phyloP scores from a whole-genome alignment of 495 filamentous ascomycete species.

The Zalerion maritima region DNA sequence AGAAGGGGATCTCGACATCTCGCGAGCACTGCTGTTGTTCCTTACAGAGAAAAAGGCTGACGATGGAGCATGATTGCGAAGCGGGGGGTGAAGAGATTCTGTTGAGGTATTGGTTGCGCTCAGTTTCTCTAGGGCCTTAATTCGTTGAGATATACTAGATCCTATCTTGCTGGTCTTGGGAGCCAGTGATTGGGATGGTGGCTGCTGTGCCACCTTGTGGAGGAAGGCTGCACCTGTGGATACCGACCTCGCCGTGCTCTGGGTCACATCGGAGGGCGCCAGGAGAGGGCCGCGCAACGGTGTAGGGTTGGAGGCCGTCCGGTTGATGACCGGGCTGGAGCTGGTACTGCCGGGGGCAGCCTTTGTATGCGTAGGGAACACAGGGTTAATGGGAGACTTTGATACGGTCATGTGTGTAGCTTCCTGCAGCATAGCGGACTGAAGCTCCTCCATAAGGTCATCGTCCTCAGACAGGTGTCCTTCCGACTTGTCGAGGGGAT shows the following conservation, averaged over 20 bases:
- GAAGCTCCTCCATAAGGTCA: constrained; percentile 79
- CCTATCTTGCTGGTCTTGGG: constrained; percentile 72
- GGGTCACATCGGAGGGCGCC: constrained; percentile 22
- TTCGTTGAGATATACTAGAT: constrained; percentile 76
- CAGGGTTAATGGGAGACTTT: constrained; percentile 64
- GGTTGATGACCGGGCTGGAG: constrained; percentile 11
- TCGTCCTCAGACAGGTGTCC: constrained; percentile 66
- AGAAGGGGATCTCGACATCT: constrained; percentile 29
- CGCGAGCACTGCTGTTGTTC: constrained; percentile 25
- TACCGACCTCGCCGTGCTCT: constrained; percentile 26
- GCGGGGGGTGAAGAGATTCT: constrained; percentile 12
- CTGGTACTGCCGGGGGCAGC: constrained; percentile 14
- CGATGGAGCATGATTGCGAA: constrained; percentile 17
- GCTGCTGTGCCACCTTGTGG: constrained; percentile 31
- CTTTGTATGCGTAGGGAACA: constrained; percentile 35
- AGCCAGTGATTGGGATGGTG: constrained; percentile 25
- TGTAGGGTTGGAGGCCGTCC: constrained; percentile 35
- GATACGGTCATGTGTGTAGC: constrained; percentile 70
- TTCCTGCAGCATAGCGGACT: constrained; percentile 66
- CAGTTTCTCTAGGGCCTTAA: constrained; percentile 74
- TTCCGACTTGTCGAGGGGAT: constrained; percentile 30
- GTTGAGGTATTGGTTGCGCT: constrained; percentile 38
- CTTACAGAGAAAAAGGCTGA: constrained; percentile 39
- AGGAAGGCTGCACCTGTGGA: constrained; percentile 32
- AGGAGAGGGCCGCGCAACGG: constrained; percentile 27